A percentile compares a stretch with the other conserved stretches of the same genome.
Evolutionary conservation across 768 basidiomycete species (phyloP).

Genomic region (Pleurotus tuber-regium): DNA sequence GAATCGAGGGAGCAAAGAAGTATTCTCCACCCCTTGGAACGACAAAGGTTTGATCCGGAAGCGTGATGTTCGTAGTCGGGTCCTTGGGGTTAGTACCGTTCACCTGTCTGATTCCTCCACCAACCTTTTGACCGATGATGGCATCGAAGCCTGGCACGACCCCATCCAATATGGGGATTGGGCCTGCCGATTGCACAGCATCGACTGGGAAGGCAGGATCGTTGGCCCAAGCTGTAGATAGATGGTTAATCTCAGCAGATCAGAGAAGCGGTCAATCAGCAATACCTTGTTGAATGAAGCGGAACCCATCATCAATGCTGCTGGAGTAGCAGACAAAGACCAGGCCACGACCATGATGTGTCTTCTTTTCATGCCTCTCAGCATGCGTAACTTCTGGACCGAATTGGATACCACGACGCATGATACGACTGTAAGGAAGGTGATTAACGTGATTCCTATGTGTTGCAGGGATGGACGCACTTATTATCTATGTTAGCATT

Average conservation of each 20-base stretch:
- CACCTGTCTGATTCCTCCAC: conserved; percentile 12
- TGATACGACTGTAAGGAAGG: conserved; percentile 33
- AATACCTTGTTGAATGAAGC: conserved; percentile 39
- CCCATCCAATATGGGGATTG: conserved; percentile 24
- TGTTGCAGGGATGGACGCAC: conserved; percentile 23
- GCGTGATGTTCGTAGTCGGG: conserved; percentile 24
- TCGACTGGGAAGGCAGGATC: conserved; percentile 31
- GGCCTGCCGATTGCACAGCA: conserved; percentile 22
- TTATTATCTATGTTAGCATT: conserved; percentile 22
- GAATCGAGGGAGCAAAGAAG: conserved; percentile 50
- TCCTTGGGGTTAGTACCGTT: conserved; percentile 27
- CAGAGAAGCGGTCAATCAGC: conserved; percentile 14
- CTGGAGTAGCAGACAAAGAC: conserved; percentile 45
- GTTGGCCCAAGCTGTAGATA: conserved; percentile 36
- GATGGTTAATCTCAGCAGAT: not conserved
- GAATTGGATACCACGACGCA: conserved; percentile 49
- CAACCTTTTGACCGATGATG: conserved; percentile 36
- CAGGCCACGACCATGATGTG: conserved; percentile 45
- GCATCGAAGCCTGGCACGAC: conserved; percentile 42
- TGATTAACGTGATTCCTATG: not conserved
- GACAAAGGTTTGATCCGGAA: conserved; percentile 33
- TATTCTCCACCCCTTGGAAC: conserved; percentile 50
- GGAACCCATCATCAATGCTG: conserved; percentile 37
- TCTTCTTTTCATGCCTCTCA: conserved; percentile 35
- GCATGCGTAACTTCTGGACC: conserved; percentile 46